Percentiles rank a stretch among this genome's conserved stretches.
Evolutionary conservation across 371 early-diverging fungal species (phyloP).

Genomic region (Apophysomyces variabilis): DNA sequence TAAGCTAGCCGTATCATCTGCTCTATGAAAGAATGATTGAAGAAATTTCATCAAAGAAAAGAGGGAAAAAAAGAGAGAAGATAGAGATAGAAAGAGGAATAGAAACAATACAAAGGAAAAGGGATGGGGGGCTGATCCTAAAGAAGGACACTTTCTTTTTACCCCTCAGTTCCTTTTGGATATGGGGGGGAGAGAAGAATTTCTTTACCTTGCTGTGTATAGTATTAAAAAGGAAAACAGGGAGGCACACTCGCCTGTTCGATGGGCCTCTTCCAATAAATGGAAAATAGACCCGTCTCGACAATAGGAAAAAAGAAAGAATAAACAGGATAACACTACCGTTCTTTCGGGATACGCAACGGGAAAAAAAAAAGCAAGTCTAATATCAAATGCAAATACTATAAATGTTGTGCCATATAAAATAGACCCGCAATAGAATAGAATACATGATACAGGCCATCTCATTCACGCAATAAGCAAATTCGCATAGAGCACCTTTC

Average conservation of each 20-base stretch:
- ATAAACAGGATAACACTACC: no score
- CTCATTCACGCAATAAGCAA: no score
- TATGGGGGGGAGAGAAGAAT: neutral
- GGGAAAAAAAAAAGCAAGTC: no score
- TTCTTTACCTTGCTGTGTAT: neutral
- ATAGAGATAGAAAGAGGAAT: no score
- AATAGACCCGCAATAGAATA: no score
- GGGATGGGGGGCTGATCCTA: neutral
- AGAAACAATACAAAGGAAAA: neutral
- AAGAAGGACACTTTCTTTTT: neutral
- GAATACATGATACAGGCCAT: no score
- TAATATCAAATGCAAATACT: no score
- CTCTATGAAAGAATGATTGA: neutral
- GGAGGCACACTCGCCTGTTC: no score
- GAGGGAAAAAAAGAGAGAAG: neutral
- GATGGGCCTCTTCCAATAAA: neutral
- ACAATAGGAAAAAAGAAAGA: no score
- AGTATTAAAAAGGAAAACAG: neutral
- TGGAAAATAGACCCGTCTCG: neutral
- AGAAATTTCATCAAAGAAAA: neutral
- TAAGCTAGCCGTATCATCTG: neutral
- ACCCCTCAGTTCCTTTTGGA: neutral
- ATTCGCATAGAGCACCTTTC: no score
- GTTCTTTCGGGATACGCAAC: no score
- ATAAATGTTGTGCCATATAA: no score